Conservation (phyloP, 306 rosid species). For the Elaeagnus macrophylla region DNA sequence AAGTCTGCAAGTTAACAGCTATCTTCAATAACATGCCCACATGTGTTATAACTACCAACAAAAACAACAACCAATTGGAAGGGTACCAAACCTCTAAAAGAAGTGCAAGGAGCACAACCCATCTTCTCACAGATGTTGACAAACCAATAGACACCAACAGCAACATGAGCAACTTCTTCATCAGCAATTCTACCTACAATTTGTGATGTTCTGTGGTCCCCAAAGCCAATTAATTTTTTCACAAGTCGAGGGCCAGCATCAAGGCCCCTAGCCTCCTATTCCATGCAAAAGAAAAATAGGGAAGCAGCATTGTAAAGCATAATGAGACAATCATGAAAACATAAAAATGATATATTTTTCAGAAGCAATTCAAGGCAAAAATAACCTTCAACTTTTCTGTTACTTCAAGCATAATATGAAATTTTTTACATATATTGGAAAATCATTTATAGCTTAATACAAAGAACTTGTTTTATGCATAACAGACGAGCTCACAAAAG, state of each 20-base stretch:
- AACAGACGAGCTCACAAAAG: too few relatives aligned
- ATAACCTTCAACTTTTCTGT: too few relatives aligned
- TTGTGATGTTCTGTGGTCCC: slow-evolving; percentile 67
- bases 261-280: slow-evolving; percentile 95
- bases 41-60: slow-evolving; percentile 11
- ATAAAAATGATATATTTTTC: too few relatives aligned
- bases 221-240: slow-evolving; percentile 77
- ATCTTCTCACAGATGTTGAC: slow-evolving; percentile 56
- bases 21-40: slow-evolving; percentile 6
- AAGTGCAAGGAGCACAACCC: slow-evolving; percentile 54
- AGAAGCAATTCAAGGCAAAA: too few relatives aligned
- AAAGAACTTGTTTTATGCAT: too few relatives aligned
- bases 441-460: too few relatives aligned
- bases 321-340: too few relatives aligned
- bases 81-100: slow-evolving; percentile 62
- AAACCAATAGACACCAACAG: slow-evolving; percentile 88
- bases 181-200: slow-evolving; percentile 84
- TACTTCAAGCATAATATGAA: too few relatives aligned
- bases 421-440: too few relatives aligned
- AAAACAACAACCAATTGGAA: slow-evolving; percentile 6
- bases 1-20: slow-evolving; percentile 43
- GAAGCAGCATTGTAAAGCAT: background rate
- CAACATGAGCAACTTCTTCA: slow-evolving; percentile 96
- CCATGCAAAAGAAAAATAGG: slow-evolving; percentile 8
- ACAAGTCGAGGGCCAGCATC: slow-evolving; percentile 93